These are phyloP conservation scores for Carex scoparia DNA, from an alignment of 176 grass and related monocot genomes.

Conservation along the genomic window DNA sequence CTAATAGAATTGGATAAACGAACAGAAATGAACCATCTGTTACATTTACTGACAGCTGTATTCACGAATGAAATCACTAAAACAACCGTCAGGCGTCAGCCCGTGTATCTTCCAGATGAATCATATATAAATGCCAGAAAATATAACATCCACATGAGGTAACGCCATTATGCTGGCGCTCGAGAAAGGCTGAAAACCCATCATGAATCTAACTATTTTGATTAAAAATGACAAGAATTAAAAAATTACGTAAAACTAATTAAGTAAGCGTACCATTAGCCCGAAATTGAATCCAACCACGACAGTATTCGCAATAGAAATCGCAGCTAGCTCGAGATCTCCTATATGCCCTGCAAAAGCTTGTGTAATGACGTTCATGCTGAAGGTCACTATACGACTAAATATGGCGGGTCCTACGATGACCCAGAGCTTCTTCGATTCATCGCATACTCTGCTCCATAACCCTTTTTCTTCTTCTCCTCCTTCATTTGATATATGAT, in stretches of 20 bases:
- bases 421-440: constrained; percentile 80
- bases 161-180: neutral
- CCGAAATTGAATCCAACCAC: constrained; percentile 93
- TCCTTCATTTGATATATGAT: neutral
- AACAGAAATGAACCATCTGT: neutral
- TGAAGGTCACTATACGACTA: constrained; percentile 78
- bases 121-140: neutral
- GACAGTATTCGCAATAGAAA: constrained; percentile 92
- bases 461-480: constrained; percentile 16
- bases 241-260: neutral
- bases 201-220: neutral
- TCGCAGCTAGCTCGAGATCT: constrained; percentile 88
- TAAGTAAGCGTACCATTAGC: constrained; percentile 47
- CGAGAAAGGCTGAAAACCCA: neutral
- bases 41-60: neutral
- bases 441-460: constrained; percentile 33
- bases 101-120: neutral
- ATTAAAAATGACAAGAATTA: neutral
- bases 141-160: neutral
- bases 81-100: neutral
- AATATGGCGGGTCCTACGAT: constrained; percentile 94
- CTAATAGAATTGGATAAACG: neutral
- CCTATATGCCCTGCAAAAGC: constrained; percentile 96
- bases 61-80: neutral
- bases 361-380: constrained; percentile 96